These are phyloP conservation scores for Akanthomyces lecanii DNA, from an alignment of 2,329 filamentous ascomycete genomes.

Conservation along the genomic window DNA sequence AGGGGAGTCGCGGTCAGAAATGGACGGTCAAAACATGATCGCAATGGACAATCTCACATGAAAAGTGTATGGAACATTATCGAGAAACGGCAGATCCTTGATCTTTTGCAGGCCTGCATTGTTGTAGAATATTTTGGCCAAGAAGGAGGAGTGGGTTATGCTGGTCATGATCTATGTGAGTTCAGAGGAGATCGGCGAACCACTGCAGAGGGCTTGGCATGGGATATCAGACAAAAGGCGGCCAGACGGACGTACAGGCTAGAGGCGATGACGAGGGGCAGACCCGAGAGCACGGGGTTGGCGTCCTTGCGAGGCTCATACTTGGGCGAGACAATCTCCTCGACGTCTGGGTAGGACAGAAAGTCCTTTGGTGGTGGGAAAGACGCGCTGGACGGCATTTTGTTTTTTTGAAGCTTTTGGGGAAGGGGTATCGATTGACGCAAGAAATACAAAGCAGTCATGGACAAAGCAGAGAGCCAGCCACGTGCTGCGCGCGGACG, in stretches of 20 bases:
- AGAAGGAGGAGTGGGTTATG: slow-evolving; percentile 52
- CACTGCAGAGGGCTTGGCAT: background rate
- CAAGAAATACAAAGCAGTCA: background rate
- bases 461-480: background rate
- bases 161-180: slow-evolving; percentile 33
- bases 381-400: background rate
- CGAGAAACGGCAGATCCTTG: slow-evolving; percentile 44
- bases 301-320: slow-evolving; percentile 10
- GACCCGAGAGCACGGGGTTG: slow-evolving; percentile 14
- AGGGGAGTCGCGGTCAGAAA: background rate
- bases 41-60: slow-evolving; percentile 36
- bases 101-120: slow-evolving; percentile 57
- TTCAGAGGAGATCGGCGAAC: too few relatives aligned
- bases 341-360: slow-evolving; percentile 7
- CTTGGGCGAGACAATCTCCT: slow-evolving; percentile 4
- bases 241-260: slow-evolving; percentile 4
- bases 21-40: background rate
- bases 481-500: too few relatives aligned
- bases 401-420: too few relatives aligned
- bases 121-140: slow-evolving; percentile 65
- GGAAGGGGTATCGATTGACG: background rate
- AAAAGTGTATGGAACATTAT: slow-evolving; percentile 41
- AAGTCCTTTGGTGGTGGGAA: slow-evolving; percentile 10
- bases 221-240: background rate
- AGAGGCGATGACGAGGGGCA: slow-evolving; percentile 10